Base-by-base conservation (phyloP, 2,329 filamentous ascomycete genomes). In the Penicillium sp. region DNA sequence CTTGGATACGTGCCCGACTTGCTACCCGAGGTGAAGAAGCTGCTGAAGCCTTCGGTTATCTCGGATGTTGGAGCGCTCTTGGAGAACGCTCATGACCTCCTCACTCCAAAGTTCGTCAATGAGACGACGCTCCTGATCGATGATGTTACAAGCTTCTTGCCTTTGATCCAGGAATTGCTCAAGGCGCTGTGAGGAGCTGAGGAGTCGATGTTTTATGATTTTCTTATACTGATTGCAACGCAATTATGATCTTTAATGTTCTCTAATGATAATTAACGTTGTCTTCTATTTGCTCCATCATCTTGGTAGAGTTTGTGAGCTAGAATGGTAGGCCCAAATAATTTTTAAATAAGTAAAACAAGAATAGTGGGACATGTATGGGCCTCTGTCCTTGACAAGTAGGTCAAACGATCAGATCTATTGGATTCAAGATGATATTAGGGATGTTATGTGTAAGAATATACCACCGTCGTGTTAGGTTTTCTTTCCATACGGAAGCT, bases 31-130 rank as follows among this genome's bases (percentile, higher is more conserved):
- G 66, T 71, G 47, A 61, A 65, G 57, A 62, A 59, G 26, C 44
- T 72, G 26, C 57, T 72, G 24, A 58, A 61, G 16, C 57, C 61
- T 1, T 47, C 58, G 9, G 68, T 63, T 32, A 63, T 71, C 54
- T 56, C 63, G 51, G 63, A 66, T 47, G 47, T 70, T 20, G 57
- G 63, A 45, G 50, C 51, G 26, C 49, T 71, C 4, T 56, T 71
- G n/a, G 55, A 62, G 14, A 70, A 69, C 52, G 69, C 69, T 39
- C 63, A 62, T 37, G 56, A 60, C 14, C 59, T 72, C 32, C 55
- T 72, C 37, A 67, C 66, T 9, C 48, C 61, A 1, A 61, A 62
- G 37, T 67, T 72, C 40, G 67, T 69, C 2, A 69, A 70, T 20
- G 58, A 70, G 53, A 65, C 62, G 2, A 48, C 53, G 0, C 34